phyloP scores from a whole-genome alignment of 2,329 filamentous ascomycete genomes.

The Aureobasidium sp. region DNA sequence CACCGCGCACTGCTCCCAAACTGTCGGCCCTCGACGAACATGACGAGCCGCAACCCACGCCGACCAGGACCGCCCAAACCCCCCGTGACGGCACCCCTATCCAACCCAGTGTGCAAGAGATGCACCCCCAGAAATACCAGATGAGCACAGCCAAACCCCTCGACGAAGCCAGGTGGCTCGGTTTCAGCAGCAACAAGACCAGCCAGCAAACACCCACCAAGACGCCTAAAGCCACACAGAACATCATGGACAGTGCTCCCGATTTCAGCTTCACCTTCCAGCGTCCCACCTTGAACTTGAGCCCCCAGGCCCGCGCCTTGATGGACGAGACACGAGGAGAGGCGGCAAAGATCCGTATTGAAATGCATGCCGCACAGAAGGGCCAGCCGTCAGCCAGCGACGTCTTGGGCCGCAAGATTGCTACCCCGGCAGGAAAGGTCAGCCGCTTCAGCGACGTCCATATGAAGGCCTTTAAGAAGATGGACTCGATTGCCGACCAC shows the following conservation, averaged over 20 bases:
- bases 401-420: slow-evolving; percentile 58
- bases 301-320: slow-evolving; percentile 51
- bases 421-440: slow-evolving; percentile 67
- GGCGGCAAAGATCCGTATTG: slow-evolving; percentile 60
- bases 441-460: slow-evolving; percentile 78
- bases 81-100: slow-evolving; percentile 57
- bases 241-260: slow-evolving; percentile 35
- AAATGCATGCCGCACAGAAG: slow-evolving; percentile 55
- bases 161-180: slow-evolving; percentile 72
- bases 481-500: slow-evolving; percentile 90
- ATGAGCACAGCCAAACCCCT: slow-evolving; percentile 64
- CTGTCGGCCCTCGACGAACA: slow-evolving; percentile 40
- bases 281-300: slow-evolving; percentile 48
- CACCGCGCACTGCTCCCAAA: slow-evolving; percentile 27
- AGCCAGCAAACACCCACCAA: slow-evolving; percentile 59
- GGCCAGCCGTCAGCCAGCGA: slow-evolving; percentile 35
- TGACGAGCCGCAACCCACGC: slow-evolving; percentile 29
- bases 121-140: slow-evolving; percentile 83
- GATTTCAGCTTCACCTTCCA: slow-evolving; percentile 59
- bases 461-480: slow-evolving; percentile 86
- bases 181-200: slow-evolving; percentile 69
- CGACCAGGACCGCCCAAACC: slow-evolving; percentile 25
- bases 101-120: slow-evolving; percentile 68
- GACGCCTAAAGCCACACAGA: slow-evolving; percentile 24
- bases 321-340: slow-evolving; percentile 64